Base-by-base conservation (phyloP, 352 stramenopile species). In the Achlya hypogyna region DNA sequence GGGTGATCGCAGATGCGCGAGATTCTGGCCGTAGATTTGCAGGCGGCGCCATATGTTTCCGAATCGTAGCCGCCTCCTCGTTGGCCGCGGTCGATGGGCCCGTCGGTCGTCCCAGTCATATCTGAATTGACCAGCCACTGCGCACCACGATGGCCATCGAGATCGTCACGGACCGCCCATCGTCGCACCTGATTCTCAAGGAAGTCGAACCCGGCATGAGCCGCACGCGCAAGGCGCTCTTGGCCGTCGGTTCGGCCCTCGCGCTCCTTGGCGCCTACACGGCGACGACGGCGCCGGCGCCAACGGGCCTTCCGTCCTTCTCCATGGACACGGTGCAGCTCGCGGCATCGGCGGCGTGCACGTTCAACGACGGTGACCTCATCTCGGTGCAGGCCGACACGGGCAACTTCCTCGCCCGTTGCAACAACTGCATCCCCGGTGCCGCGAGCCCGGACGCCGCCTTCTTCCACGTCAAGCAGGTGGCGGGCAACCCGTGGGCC, bases 331-430 rank as follows among this genome's bases (percentile, higher is more conserved):
- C 6, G 38, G 2, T 45, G 12, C 38, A 45, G 6, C 38, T 10
- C 2, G 38, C 38, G 6, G 2, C 38, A 18, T 45, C 38, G 38
- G 2, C 38, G 38, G 38, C 38, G 49, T 45, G 38, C 38, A 45
- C 38, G 38, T 45, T 56, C 49, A 56, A 56, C 6, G 31, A 31
- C 31, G 49, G 49, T n/a, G 49, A 56, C 31, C 25, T 3, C 49
- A 56, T 56, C 31, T n/a, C 49, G 25, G 25, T 65, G 18, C 56
- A 65, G 29, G 56, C 56, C 4, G 56, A 65, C 43, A 53, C 56
- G 4, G 56, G 56, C 56, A 65, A 65, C 12, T 60, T 23, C 56
- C 28, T 65, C 2, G 56, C 4, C 43, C 29, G 56, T 27, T 65
- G 56, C 43, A 53, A 51, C 43, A 28, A 60, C 25, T 65, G 56